Evolutionary conservation across 306 rosid genomes (phyloP).

Genomic region (Corylus avellana): DNA sequence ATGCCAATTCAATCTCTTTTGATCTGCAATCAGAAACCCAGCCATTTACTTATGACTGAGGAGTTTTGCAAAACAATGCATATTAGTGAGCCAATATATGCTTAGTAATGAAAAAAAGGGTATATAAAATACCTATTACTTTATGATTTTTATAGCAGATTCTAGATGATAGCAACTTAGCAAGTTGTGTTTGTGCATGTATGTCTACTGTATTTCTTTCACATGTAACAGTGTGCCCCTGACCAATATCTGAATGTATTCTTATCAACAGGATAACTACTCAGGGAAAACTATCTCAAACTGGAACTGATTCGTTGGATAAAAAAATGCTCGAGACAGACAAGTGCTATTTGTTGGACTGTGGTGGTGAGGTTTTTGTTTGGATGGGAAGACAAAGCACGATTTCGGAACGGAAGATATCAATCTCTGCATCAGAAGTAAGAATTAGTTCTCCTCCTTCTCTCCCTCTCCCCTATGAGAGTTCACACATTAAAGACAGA

Average conservation of each 20-base stretch:
- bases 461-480: constrained; percentile 5
- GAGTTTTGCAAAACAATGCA: not conserved
- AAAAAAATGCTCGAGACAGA: constrained; percentile 79
- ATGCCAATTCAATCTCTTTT: constrained; percentile 21
- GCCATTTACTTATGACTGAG: not conserved
- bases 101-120: not conserved
- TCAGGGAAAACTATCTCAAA: constrained; percentile 70
- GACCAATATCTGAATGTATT: constrained; percentile 6
- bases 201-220: not conserved
- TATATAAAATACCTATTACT: not conserved
- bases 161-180: constrained; percentile 14
- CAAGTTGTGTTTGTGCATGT: not conserved
- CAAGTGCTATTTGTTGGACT: constrained; percentile 93
- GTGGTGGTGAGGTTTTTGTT: constrained; percentile 70
- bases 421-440: constrained; percentile 77
- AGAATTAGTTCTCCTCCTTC: constrained; percentile 34
- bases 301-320: constrained; percentile 47
- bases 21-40: constrained; percentile 3
- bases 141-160: not conserved
- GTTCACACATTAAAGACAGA: not conserved
- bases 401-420: constrained; percentile 79
- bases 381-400: constrained; percentile 92
- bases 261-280: constrained; percentile 67
- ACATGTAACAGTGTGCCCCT: not conserved
- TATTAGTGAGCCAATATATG: not conserved